Conservation (phyloP, 106 monocot genomes). For the Dactylorhiza incarnata region DNA sequence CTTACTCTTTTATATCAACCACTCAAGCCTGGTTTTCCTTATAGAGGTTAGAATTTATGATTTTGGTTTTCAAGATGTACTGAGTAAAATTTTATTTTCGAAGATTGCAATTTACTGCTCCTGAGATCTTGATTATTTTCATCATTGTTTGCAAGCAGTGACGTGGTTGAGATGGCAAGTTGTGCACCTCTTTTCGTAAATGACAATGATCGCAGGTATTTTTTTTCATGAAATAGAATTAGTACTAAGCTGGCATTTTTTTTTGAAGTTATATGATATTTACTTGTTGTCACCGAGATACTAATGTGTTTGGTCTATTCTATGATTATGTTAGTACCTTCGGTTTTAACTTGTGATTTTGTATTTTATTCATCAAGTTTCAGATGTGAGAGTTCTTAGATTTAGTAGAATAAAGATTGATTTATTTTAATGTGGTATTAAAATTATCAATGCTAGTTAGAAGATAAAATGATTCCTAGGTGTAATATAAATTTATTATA, state of each 20-base stretch:
- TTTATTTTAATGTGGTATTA: too few species aligned
- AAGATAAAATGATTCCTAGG: too few species aligned
- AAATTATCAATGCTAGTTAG: too few species aligned
- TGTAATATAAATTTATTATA: too few species aligned
- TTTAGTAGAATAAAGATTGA: too few species aligned
- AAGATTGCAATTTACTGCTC: not conserved
- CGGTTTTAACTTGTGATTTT: not conserved
- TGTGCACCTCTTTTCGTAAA: slow-evolving; percentile 91
- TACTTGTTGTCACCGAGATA: not conserved
- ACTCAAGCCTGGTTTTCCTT: not conserved
- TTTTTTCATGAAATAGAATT: not conserved
- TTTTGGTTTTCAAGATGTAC: not conserved
- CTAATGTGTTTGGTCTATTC: not conserved
- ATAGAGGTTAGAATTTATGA: not conserved
- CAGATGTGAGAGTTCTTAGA: too few species aligned
- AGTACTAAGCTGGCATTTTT: not conserved
- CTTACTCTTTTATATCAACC: not conserved
- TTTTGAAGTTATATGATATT: not conserved
- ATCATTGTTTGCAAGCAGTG: slow-evolving; percentile 34
- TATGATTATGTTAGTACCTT: not conserved
- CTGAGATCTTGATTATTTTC: not conserved
- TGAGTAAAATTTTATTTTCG: not conserved
- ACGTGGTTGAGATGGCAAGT: slow-evolving; percentile 78
- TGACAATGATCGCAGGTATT: slow-evolving; percentile 43
- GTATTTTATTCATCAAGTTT: not conserved